phyloP scores from a whole-genome alignment of 1,139 yeast species.

The Kluyveromyces sp. region DNA sequence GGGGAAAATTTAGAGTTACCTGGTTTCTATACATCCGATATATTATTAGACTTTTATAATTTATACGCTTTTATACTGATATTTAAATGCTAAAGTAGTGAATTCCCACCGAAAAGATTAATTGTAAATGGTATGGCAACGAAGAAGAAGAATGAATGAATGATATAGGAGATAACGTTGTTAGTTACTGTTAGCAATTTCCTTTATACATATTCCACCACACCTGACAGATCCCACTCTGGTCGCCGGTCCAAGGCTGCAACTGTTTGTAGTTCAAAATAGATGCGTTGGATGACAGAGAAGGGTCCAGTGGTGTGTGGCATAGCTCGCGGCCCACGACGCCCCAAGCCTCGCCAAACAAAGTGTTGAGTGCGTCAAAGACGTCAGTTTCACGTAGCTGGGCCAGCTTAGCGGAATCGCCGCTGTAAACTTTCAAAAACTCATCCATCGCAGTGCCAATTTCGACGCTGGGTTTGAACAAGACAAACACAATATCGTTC shows the following conservation, averaged over 20 bases:
- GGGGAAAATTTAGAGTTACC: too few relatives aligned
- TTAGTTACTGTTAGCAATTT: not conserved
- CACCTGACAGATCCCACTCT: not conserved
- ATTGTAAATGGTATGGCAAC: too few relatives aligned
- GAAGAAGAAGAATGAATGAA: too few relatives aligned
- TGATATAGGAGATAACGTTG: too few relatives aligned
- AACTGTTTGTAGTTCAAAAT: slow-evolving; percentile 17
- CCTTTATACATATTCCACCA: slow-evolving; percentile 3
- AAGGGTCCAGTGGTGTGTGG: slow-evolving; percentile 5
- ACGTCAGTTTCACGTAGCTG: slow-evolving; percentile 17
- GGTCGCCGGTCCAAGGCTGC: slow-evolving; percentile 19
- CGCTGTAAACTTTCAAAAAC: slow-evolving; percentile 25
- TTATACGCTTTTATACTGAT: too few relatives aligned
- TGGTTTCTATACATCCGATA: too few relatives aligned
- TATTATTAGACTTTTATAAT: too few relatives aligned
- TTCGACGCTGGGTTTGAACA: slow-evolving; percentile 25
- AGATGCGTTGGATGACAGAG: slow-evolving; percentile 2
- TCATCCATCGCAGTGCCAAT: slow-evolving; percentile 29
- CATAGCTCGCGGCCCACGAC: slow-evolving; percentile 9
- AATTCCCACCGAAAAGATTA: too few relatives aligned
- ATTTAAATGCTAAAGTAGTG: too few relatives aligned
- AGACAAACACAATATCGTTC: slow-evolving; percentile 15
- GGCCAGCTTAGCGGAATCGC: slow-evolving; percentile 14
- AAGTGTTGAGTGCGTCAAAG: slow-evolving; percentile 18
- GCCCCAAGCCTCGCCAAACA: slow-evolving; percentile 29